phyloP scores from a whole-genome alignment of 1,284 basidiomycete genomes.

The Inonotus obliquus region DNA sequence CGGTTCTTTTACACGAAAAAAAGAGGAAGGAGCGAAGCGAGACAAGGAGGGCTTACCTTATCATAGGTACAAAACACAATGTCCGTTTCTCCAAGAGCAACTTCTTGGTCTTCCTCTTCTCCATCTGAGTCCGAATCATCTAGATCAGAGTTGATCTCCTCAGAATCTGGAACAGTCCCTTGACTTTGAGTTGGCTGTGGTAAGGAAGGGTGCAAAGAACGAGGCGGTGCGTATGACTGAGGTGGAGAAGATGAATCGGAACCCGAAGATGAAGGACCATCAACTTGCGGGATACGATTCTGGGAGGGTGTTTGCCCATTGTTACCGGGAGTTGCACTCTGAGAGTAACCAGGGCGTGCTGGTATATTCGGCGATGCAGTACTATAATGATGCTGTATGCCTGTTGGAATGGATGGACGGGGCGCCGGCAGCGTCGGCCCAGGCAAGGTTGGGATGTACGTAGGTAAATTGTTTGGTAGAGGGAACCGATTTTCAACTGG shows the following conservation, averaged over 20 bases:
- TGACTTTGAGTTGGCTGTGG: constrained; percentile 44
- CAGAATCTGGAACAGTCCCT: constrained; percentile 22
- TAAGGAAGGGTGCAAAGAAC: constrained; percentile 53
- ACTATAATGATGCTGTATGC: constrained; percentile 8
- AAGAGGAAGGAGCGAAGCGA: background rate
- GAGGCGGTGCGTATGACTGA: constrained; percentile 59
- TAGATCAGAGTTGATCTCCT: constrained; percentile 22
- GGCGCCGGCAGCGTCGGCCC: constrained; percentile 37
- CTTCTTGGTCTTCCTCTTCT: constrained; percentile 71
- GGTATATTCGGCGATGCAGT: constrained; percentile 7
- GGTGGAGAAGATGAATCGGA: constrained; percentile 62
- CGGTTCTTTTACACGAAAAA: background rate
- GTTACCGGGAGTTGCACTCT: constrained; percentile 22
- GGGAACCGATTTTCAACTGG: constrained; percentile 62
- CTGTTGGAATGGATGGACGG: background rate
- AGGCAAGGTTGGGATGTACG: constrained; percentile 59
- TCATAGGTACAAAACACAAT: constrained; percentile 99
- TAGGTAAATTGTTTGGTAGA: constrained; percentile 38
- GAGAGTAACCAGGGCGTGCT: constrained; percentile 26
- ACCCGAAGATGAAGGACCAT: constrained; percentile 50
- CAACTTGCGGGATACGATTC: constrained; percentile 63
- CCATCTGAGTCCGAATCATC: constrained; percentile 80
- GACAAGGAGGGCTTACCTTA: constrained; percentile 58
- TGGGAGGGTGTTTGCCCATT: constrained; percentile 20
- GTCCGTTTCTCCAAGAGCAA: constrained; percentile 71